Percentiles rank a stretch among this genome's conserved stretches.
Evolutionary conservation across 1,284 basidiomycete species (phyloP).

Genomic region (Apiotrichum porosum): DNA sequence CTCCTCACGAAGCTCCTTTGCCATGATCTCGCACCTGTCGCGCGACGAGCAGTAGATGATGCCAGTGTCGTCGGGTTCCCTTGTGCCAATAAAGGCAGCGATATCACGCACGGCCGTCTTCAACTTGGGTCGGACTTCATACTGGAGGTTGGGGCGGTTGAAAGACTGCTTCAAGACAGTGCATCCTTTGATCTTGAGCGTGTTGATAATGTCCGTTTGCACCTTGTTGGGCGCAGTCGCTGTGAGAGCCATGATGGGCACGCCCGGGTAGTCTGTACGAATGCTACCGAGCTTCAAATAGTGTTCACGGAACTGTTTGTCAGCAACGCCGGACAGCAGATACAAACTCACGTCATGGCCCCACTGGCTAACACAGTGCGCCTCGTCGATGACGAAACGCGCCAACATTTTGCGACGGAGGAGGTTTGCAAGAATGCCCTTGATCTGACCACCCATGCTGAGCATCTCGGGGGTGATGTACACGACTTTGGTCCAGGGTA

Average conservation of each 20-base stretch:
- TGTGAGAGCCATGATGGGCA: slow-evolving; percentile 94
- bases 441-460: slow-evolving; percentile 59
- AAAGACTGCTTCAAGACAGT: slow-evolving; percentile 73
- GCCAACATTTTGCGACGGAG: slow-evolving; percentile 61
- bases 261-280: slow-evolving; percentile 64
- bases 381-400: slow-evolving; percentile 92
- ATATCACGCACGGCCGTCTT: slow-evolving; percentile 61
- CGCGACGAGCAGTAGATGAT: slow-evolving; percentile 81
- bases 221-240: slow-evolving; percentile 82
- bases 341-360: slow-evolving; percentile 48
- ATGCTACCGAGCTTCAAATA: slow-evolving; percentile 63
- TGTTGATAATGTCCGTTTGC: slow-evolving; percentile 69
- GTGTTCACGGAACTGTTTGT: slow-evolving; percentile 48
- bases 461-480: slow-evolving; percentile 95
- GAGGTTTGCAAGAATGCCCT: slow-evolving; percentile 58
- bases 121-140: slow-evolving; percentile 66
- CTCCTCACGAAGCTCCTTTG: slow-evolving; percentile 58
- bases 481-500: slow-evolving; percentile 57
- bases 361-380: slow-evolving; percentile 73
- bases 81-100: slow-evolving; percentile 61
- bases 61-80: slow-evolving; percentile 63
- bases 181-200: slow-evolving; percentile 62
- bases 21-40: slow-evolving; percentile 72
- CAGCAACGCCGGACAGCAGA: slow-evolving; percentile 11
- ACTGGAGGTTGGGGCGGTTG: slow-evolving; percentile 85